phyloP scores from a whole-genome alignment of 2,329 filamentous ascomycete genomes.

The Sporothrix phasma region DNA sequence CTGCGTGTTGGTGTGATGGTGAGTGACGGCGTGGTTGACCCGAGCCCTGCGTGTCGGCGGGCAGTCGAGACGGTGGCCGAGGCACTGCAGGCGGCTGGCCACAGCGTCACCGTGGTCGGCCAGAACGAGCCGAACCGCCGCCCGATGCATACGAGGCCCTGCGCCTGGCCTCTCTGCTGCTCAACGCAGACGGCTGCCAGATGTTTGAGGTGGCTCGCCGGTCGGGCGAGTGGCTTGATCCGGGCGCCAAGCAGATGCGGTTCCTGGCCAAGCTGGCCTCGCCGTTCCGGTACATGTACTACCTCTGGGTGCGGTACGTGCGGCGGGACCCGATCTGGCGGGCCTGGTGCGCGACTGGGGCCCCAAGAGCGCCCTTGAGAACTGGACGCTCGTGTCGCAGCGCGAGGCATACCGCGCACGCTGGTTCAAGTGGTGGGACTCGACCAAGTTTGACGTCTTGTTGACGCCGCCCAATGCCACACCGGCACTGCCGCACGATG shows the following conservation, averaged over 20 bases:
- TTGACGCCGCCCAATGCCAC: conserved; percentile 82
- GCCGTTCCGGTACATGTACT: conserved; percentile 74
- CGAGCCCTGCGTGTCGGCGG: conserved; percentile 71
- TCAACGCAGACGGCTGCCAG: conserved; percentile 74
- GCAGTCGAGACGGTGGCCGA: conserved; percentile 61
- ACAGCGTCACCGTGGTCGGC: conserved; percentile 56
- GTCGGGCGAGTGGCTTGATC: conserved; percentile 68
- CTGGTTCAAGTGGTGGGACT: conserved; percentile 83
- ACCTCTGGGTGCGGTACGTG: conserved; percentile 80
- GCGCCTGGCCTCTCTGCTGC: conserved; percentile 64
- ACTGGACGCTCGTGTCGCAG: conserved; percentile 70
- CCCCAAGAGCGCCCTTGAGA: conserved; percentile 62
- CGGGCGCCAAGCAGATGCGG: conserved; percentile 64
- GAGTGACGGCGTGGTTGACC: conserved; percentile 74
- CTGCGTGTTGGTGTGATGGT: conserved; percentile 67
- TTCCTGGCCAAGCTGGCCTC: conserved; percentile 63
- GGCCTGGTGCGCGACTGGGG: conserved; percentile 64
- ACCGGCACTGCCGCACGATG: conserved; percentile 75
- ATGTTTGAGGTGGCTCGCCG: conserved; percentile 72
- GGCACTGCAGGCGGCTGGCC: conserved; percentile 61
- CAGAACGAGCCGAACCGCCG: conserved; percentile 27
- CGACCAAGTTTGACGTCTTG: conserved; percentile 63
- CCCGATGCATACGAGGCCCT: conserved; percentile 68
- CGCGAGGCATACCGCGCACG: conserved; percentile 66
- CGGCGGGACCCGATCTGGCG: conserved; percentile 66